Evolutionary conservation across 768 basidiomycete genomes (phyloP), one percentile per base, ranked within the genome.

Genomic region (Cyclocybe cylindracea): DNA sequence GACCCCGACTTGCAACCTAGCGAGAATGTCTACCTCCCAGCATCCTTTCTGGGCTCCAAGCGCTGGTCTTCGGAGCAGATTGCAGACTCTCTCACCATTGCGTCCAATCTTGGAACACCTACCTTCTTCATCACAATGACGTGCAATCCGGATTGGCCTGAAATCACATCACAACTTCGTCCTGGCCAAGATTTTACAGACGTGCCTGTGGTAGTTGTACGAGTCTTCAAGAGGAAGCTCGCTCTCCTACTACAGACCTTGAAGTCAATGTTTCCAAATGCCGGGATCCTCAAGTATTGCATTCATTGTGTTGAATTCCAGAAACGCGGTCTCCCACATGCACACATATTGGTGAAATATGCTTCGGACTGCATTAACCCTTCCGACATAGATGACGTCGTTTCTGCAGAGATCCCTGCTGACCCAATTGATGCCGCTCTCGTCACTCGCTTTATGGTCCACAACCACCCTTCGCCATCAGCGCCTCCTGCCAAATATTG

Each of bases 91-190:
- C 55, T 76, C 0, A 67, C 70, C 0, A 62, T 77, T 43, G 72
- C 70, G 0, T 54, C 60, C 1, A 48, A 55, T 1, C 55, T 39
- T 31, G 72, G 70, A 0, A 42, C 48, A 6, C 72, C 70, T 0
- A 69, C 66, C 1, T 70, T 73, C 37, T 75, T 75, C 50, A 55
- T 72, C 35, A 75, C 74, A 0, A 72, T 74, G 66, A 75, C 72
- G 0, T 75, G 71, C 64, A 75, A 75, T 48, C 63, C 69, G 1
- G 55, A 66, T 0, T 77, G 75, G 75, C 69, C 69, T 2, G 74
- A 77, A 60, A 71, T 77, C 8, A 39, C 36, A 0, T 45, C 45
- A 2, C 61, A 63, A 31, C 58, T 74, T 0, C 53, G 51, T 0
- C 64, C 66, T 2, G 74, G 75, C 0, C 77, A 77, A 54, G 55